A percentile compares a stretch with the other conserved stretches of the same genome.
phyloP scores from a whole-genome alignment of 495 filamentous ascomycete species.

The Hyaloscypha finlandica region DNA sequence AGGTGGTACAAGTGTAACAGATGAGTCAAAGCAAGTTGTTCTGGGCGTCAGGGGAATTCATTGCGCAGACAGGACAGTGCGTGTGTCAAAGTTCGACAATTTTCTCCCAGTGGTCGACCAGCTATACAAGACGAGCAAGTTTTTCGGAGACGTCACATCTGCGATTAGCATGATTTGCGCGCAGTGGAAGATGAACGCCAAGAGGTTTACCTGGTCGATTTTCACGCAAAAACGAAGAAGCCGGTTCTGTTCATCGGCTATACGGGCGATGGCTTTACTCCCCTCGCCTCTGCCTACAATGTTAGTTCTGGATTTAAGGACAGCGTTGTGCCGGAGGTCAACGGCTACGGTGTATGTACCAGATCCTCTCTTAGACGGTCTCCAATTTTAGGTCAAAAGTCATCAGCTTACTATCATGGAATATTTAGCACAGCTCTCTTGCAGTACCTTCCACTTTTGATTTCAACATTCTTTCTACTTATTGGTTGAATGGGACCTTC shows the following conservation, averaged over 20 bases:
- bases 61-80: conserved; percentile 32
- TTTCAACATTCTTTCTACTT: conserved; percentile 43
- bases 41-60: conserved; percentile 29
- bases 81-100: conserved; percentile 30
- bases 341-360: conserved; percentile 56
- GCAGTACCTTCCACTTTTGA: conserved; percentile 51
- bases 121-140: conserved; percentile 24
- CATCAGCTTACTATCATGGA: not conserved
- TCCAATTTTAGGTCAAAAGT: not conserved
- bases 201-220: conserved; percentile 45
- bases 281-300: conserved; percentile 48
- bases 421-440: conserved; percentile 46
- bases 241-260: conserved; percentile 49
- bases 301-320: conserved; percentile 52
- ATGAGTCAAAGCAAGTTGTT: not conserved
- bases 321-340: conserved; percentile 52
- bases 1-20: not conserved
- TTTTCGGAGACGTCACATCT: conserved; percentile 27
- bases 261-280: conserved; percentile 44
- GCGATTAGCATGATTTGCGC: conserved; percentile 36
- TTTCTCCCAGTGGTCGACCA: conserved; percentile 31
- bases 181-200: conserved; percentile 47
- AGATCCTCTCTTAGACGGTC: not conserved
- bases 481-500: conserved; percentile 50
- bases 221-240: conserved; percentile 45